These are phyloP conservation scores for Clonostachys rosea DNA, from an alignment of 2,329 filamentous ascomycete genomes.

Conservation along the genomic window DNA sequence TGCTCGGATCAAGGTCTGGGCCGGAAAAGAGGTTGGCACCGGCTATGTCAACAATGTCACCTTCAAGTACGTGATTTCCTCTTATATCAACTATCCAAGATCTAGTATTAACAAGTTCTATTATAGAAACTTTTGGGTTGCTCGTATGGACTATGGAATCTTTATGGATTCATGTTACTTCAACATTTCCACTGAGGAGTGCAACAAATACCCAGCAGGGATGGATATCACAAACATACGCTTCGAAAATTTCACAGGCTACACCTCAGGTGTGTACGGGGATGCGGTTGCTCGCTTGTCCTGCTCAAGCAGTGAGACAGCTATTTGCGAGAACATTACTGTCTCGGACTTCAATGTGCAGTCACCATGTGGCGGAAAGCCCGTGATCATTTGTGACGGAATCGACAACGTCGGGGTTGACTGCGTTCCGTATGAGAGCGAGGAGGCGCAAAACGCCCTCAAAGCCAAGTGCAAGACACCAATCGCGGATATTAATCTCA, in stretches of 20 bases:
- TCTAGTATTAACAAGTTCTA: fast-evolving
- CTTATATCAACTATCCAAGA: no score
- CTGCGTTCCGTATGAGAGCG: conserved; percentile 15
- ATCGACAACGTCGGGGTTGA: conserved; percentile 26
- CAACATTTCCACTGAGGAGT: conserved; percentile 42
- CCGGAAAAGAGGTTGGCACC: conserved; percentile 50
- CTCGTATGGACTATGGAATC: conserved; percentile 52
- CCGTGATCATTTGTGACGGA: conserved; percentile 45
- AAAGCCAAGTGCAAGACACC: neutral
- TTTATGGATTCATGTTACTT: conserved; percentile 62
- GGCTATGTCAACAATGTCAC: conserved; percentile 59
- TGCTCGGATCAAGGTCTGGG: conserved; percentile 58
- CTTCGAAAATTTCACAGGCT: conserved; percentile 55
- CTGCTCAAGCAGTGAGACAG: conserved; percentile 45
- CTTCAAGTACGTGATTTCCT: conserved; percentile 26
- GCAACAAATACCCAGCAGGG: conserved; percentile 45
- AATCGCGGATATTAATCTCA: neutral
- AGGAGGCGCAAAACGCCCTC: neutral
- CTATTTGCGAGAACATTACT: conserved; percentile 50
- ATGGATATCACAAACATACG: conserved; percentile 55
- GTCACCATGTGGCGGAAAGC: conserved; percentile 36
- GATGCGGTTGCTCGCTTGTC: conserved; percentile 48
- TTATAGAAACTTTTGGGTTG: conserved; percentile 47
- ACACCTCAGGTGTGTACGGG: conserved; percentile 50
- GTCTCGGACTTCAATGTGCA: conserved; percentile 50